phyloP scores from a whole-genome alignment of 2,329 filamentous ascomycete species.

The Pseudomassariella vexata region DNA sequence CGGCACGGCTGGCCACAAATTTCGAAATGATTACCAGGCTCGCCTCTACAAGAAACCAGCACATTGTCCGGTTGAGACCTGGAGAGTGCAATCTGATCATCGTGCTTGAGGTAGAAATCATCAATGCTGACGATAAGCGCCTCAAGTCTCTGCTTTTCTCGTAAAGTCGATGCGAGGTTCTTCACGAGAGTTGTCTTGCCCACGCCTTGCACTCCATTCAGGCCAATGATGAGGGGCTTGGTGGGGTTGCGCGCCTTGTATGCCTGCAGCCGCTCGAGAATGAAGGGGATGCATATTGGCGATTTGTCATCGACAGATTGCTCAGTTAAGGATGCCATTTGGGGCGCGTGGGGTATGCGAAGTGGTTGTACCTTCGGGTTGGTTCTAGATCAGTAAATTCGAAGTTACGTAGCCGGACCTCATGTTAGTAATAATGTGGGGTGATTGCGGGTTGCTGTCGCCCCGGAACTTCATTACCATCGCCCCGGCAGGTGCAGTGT shows the following conservation, averaged over 20 bases:
- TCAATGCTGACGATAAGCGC: conserved; percentile 78
- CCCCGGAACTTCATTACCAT: too few relatives aligned
- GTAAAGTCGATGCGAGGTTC: conserved; percentile 57
- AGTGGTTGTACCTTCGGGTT: too few relatives aligned
- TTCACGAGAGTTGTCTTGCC: conserved; percentile 86
- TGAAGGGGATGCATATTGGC: conserved; percentile 71
- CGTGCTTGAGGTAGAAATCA: conserved; percentile 78
- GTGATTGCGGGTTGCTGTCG: conserved; percentile 3
- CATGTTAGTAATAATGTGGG: too few relatives aligned
- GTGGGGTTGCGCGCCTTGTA: conserved; percentile 35
- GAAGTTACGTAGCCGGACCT: too few relatives aligned
- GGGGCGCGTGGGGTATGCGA: not conserved
- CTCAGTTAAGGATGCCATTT: not conserved
- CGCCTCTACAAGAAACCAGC: conserved; percentile 74
- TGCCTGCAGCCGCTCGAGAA: conserved; percentile 52
- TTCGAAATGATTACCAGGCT: conserved; percentile 63
- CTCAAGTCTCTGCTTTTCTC: conserved; percentile 48
- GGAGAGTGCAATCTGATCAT: conserved; percentile 61
- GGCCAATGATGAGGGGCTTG: conserved; percentile 75
- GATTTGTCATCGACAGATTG: conserved; percentile 70
- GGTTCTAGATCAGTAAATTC: too few relatives aligned
- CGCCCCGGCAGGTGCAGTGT: too few relatives aligned
- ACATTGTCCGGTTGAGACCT: conserved; percentile 62
- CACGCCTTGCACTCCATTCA: conserved; percentile 87
- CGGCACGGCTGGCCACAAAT: too few relatives aligned